These are phyloP conservation scores for Lipomyces chichibuensis DNA, from an alignment of 805 yeast genomes.

Conservation along the genomic window DNA sequence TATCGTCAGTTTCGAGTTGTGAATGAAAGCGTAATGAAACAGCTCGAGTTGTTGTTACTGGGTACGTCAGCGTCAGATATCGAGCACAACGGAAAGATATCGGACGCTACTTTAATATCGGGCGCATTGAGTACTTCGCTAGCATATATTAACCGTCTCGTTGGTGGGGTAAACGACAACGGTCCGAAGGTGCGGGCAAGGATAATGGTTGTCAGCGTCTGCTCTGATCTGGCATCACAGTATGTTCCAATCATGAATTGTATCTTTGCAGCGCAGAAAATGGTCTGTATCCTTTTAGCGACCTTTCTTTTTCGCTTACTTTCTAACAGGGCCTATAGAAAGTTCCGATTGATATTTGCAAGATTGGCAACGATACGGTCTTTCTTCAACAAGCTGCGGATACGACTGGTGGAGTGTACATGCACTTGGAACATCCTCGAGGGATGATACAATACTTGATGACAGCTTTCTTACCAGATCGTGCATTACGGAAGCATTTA, in stretches of 20 bases:
- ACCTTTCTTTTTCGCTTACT: not conserved
- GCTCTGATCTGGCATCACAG: constrained; percentile 74
- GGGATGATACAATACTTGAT: constrained; percentile 82
- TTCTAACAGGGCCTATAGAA: constrained; percentile 42
- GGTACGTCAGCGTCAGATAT: constrained; percentile 43
- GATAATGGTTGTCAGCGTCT: constrained; percentile 62
- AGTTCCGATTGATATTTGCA: constrained; percentile 88
- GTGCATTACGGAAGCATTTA: constrained; percentile 72
- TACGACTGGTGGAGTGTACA: constrained; percentile 88
- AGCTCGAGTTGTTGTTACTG: constrained; percentile 54
- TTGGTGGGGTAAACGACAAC: constrained; percentile 5
- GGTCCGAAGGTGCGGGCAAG: constrained; percentile 60
- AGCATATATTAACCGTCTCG: constrained; percentile 64
- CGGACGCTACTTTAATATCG: constrained; percentile 55
- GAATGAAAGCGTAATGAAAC: constrained; percentile 70
- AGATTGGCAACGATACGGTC: constrained; percentile 65
- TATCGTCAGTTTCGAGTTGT: constrained; percentile 81
- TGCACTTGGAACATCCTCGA: constrained; percentile 64
- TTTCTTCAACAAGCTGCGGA: constrained; percentile 95
- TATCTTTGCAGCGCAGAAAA: constrained; percentile 92
- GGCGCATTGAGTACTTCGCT: constrained; percentile 85
- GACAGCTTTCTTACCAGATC: constrained; percentile 82
- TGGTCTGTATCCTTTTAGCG: constrained; percentile 44
- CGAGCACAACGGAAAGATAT: constrained; percentile 19
- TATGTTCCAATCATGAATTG: constrained; percentile 94